A percentile compares a stretch with the other conserved stretches of the same genome.
Conservation (phyloP, 148 eudicot genomes). For the Simmondsia chinensis region DNA sequence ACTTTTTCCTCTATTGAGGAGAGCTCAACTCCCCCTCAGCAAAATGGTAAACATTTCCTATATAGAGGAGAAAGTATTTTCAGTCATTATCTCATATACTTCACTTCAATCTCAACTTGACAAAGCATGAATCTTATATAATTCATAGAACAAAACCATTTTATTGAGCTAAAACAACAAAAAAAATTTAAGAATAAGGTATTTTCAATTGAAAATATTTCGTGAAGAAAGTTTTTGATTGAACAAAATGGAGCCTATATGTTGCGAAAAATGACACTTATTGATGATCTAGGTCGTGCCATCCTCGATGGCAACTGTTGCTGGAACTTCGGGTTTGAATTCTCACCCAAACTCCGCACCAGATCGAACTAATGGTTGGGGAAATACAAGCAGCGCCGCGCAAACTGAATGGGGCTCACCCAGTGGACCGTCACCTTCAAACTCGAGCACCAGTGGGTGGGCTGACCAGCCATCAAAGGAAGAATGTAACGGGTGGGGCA, state of each 20-base stretch:
- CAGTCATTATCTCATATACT: no score
- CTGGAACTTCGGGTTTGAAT: constrained; percentile 8
- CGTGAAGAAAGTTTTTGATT: background rate
- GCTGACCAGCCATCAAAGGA: constrained; percentile 23
- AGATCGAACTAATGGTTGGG: constrained; percentile 27
- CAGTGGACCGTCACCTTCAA: constrained; percentile 20
- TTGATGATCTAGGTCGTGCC: constrained; percentile 22
- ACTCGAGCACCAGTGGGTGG: constrained; percentile 37
- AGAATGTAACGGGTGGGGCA: constrained; percentile 48
- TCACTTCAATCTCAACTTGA: no score
- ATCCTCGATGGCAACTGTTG: background rate
- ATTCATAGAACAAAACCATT: no score
- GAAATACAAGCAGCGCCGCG: constrained; percentile 5
- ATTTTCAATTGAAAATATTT: no score
- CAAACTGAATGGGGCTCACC: constrained; percentile 24
- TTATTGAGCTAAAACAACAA: no score
- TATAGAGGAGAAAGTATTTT: no score
- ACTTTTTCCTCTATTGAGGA: no score
- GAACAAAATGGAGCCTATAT: background rate
- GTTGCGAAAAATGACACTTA: background rate
- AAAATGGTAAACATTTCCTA: no score
- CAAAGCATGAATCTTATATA: no score
- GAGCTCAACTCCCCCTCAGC: no score
- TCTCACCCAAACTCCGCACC: constrained; percentile 15
- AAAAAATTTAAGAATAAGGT: no score